These are phyloP conservation scores for Mycena leptocephala DNA, from an alignment of 768 basidiomycete genomes.

Conservation along the genomic window DNA sequence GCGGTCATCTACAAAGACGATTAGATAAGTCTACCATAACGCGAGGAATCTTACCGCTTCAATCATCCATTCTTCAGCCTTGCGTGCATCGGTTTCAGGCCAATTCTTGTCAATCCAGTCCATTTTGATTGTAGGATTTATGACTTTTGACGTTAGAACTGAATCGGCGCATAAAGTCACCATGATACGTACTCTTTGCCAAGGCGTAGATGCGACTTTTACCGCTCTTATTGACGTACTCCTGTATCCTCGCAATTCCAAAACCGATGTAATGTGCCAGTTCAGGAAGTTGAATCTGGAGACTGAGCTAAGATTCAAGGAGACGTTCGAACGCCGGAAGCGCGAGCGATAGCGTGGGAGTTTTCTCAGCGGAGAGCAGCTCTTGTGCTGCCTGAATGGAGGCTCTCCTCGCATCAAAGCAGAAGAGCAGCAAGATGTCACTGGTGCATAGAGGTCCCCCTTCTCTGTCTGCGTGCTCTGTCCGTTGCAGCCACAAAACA, in stretches of 20 bases:
- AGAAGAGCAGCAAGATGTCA: too few species aligned
- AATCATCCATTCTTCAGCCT: too few species aligned
- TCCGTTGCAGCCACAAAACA: too few species aligned
- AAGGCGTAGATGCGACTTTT: conserved; percentile 47
- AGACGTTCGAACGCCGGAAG: conserved; percentile 53
- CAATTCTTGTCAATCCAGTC: too few species aligned
- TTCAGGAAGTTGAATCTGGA: conserved; percentile 38
- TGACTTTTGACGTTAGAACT: conserved; percentile 27
- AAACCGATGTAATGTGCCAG: conserved; percentile 45
- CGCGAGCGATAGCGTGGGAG: conserved; percentile 51
- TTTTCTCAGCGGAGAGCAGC: conserved; percentile 50
- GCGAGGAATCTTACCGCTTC: too few species aligned
- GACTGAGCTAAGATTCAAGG: conserved; percentile 32
- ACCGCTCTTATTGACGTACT: conserved; percentile 45
- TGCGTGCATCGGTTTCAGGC: too few species aligned
- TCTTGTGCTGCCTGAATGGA: conserved; percentile 50
- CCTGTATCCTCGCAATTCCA: conserved; percentile 48
- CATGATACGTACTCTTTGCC: conserved; percentile 47
- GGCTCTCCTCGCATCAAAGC: too few species aligned
- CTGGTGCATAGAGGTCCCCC: too few species aligned
- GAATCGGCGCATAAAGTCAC: not conserved
- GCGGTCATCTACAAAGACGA: too few species aligned
- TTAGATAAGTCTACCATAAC: too few species aligned
- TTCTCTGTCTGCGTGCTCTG: too few species aligned
- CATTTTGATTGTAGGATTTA: conserved; percentile 31